Conservation (phyloP, 495 filamentous ascomycete species). For the Bryoglossum gracile region DNA sequence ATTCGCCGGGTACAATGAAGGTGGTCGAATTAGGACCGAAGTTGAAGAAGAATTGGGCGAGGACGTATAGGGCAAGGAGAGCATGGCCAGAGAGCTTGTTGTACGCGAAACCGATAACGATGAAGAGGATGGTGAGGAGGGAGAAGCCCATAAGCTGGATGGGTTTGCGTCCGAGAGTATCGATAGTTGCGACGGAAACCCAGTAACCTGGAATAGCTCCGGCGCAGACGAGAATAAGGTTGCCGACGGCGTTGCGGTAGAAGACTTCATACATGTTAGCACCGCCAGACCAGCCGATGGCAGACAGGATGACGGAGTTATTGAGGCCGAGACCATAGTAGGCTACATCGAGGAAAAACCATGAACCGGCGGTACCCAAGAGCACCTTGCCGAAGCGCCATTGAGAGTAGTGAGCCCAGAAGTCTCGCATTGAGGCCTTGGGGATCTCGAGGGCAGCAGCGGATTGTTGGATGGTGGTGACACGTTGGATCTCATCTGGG, state of each 20-base stretch:
- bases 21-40: constrained; percentile 81
- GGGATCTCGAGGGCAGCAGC: constrained; percentile 42
- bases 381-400: constrained; percentile 63
- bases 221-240: constrained; percentile 65
- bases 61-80: constrained; percentile 58
- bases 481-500: constrained; percentile 55
- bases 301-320: constrained; percentile 57
- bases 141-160: constrained; percentile 66
- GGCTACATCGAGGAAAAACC: constrained; percentile 63
- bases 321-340: constrained; percentile 44
- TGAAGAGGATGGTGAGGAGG: constrained; percentile 65
- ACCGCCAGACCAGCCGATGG: constrained; percentile 59
- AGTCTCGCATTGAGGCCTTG: constrained; percentile 62
- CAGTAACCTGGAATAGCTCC: constrained; percentile 76
- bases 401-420: constrained; percentile 53
- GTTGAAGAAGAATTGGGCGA: constrained; percentile 84
- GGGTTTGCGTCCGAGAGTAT: constrained; percentile 59
- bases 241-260: constrained; percentile 65
- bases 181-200: constrained; percentile 61
- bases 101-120: constrained; percentile 68
- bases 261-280: constrained; percentile 54
- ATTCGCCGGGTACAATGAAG: constrained; percentile 86
- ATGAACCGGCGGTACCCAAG: constrained; percentile 70
- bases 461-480: constrained; percentile 38
- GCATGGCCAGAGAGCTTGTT: constrained; percentile 38